A percentile compares a stretch with the other conserved stretches of the same genome.
Conservation (phyloP, 179 eudicot genomes). For the Heliamphora pulchella region DNA sequence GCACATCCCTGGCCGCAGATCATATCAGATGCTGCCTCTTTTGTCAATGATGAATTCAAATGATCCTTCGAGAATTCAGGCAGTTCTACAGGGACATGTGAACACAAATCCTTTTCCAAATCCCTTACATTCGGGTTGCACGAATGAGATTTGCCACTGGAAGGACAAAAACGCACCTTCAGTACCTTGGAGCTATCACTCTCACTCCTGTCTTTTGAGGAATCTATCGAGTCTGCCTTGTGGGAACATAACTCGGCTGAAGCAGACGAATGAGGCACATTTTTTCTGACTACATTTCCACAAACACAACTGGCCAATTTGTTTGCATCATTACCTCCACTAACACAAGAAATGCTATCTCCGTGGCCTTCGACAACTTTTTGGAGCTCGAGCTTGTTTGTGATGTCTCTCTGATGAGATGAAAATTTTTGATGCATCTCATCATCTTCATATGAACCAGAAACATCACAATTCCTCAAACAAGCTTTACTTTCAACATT, state of each 20-base stretch:
- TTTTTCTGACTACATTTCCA: constrained; percentile 18
- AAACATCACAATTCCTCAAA: constrained; percentile 24
- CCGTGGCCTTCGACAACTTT: constrained; percentile 29
- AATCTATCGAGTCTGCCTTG: constrained; percentile 13
- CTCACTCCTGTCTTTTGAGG: constrained; percentile 14
- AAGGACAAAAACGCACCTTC: constrained; percentile 11
- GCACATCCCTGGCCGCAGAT: constrained; percentile 14
- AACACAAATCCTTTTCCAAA: constrained; percentile 16
- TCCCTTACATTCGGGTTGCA: constrained; percentile 1
- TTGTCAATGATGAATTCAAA: constrained; percentile 12
- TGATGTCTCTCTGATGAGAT: constrained; percentile 10
- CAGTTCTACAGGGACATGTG: background rate
- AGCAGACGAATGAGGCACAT: constrained; percentile 20
- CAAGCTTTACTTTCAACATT: constrained; percentile 27
- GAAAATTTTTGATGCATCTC: constrained; percentile 25
- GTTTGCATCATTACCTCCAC: constrained; percentile 25
- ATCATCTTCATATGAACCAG: constrained; percentile 26
- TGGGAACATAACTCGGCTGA: constrained; percentile 15
- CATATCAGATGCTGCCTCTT: constrained; percentile 23
- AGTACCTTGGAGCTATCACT: constrained; percentile 15
- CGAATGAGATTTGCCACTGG: constrained; percentile 14
- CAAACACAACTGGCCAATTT: constrained; percentile 16
- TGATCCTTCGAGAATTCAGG: constrained; percentile 17
- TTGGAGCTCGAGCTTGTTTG: constrained; percentile 21
- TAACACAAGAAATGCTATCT: constrained; percentile 27